These are phyloP conservation scores for Entomortierella beljakovae DNA, from an alignment of 192 early-diverging fungal species.

Conservation along the genomic window DNA sequence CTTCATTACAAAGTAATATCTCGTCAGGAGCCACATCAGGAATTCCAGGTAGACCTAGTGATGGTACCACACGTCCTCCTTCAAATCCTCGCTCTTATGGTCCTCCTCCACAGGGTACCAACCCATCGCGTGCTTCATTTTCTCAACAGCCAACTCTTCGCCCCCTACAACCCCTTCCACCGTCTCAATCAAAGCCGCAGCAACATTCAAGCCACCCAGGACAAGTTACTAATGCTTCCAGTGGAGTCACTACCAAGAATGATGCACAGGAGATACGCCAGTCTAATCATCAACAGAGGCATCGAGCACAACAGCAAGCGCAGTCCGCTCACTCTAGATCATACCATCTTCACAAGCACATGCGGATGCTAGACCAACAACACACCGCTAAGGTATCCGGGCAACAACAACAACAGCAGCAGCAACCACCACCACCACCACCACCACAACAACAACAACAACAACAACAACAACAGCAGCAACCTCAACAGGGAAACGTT, in stretches of 20 bases:
- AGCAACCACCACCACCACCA: conserved; percentile 9
- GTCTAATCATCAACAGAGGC: conserved; percentile 38
- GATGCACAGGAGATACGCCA: not conserved
- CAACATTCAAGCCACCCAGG: not conserved
- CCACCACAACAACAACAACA: conserved; percentile 14
- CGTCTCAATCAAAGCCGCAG: conserved; percentile 5
- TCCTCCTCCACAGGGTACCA: not conserved
- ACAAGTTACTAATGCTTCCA: conserved; percentile 9
- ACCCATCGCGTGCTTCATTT: not conserved
- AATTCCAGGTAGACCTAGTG: not conserved
- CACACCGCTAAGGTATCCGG: conserved; percentile 23
- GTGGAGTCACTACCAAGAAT: not conserved
- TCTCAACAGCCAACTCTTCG: not conserved
- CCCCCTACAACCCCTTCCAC: not conserved
- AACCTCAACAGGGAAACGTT: not conserved
- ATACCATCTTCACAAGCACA: conserved; percentile 50
- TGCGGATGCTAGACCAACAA: conserved; percentile 48
- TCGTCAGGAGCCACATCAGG: too few species aligned
- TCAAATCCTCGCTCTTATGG: not conserved
- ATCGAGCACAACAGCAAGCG: conserved; percentile 51
- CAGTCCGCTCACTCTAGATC: conserved; percentile 50
- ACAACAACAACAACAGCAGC: conserved; percentile 18
- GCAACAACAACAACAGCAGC: conserved; percentile 29
- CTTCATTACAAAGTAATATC: too few species aligned
- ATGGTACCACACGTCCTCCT: not conserved